Base-by-base conservation (phyloP, 1,284 basidiomycete species). In the Cryptococcus jaspeensis region DNA sequence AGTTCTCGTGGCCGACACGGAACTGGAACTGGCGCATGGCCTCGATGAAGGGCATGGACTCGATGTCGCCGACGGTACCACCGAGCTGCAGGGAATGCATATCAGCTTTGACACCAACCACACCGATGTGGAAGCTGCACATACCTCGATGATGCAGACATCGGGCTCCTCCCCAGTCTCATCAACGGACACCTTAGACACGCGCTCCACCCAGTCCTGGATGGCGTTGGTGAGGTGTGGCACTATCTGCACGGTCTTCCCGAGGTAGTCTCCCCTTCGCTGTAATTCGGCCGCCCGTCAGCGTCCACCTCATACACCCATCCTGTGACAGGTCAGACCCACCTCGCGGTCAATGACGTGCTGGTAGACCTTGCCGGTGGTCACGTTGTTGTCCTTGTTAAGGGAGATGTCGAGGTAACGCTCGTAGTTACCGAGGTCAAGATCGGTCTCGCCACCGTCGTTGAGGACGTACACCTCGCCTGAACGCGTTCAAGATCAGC, bases 1-100 rank as follows among this genome's bases (percentile, higher is more conserved):
- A 99, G 80, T 99, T 98, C 60, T 94, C 90, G 71, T 90, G 85
- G 22, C 95, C 95, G 28, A 99, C 95, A 56, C 96, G 87, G 83
- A 99, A 99, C 77, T 99, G 92, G 83, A 99, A 99, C 79, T 99
- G 95, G 38, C 95, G 87, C 90, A 99, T 93, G 2, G 95, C 95
- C 79, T 99, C 95, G 56, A 99, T 84, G 77, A 99, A 99, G 4
- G 95, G 96, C 5, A 92, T 92, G 9, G 91, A 94, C 75, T 96
- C 92, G 71, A 96, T 96, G 73, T 96, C 92, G 55, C 92, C 92
- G 18, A 96, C 92, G 1, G 92, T 96, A 44, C 95, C 95, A 55
- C 95, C 95, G 54, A 97, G 87, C 90, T 94, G 60, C 2, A 41
- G 16, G 4, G 5, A 51, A 42, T 22, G 20, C 39, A 25, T 35